phyloP scores from a whole-genome alignment of 2,329 filamentous ascomycete genomes.

The Penicillium sp. region DNA sequence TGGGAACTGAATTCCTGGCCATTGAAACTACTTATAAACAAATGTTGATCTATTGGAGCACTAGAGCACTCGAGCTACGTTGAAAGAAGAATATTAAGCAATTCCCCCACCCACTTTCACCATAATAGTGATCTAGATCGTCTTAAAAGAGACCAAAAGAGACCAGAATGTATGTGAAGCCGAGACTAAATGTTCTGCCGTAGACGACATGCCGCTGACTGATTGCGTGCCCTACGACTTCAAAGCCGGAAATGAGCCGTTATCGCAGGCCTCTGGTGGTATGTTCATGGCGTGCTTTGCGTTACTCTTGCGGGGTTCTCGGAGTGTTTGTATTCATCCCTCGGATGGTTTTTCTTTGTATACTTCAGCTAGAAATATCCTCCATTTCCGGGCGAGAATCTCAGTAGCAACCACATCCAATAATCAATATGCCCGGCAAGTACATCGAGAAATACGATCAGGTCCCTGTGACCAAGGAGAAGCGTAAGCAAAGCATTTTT shows the following conservation, averaged over 20 bases:
- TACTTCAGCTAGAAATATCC: background rate
- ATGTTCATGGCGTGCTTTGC: constrained; percentile 28
- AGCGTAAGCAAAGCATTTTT: constrained; percentile 22
- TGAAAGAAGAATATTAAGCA: background rate
- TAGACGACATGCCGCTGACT: constrained; percentile 15
- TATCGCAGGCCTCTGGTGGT: constrained; percentile 10
- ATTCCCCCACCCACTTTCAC: constrained; percentile 21
- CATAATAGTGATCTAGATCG: constrained; percentile 6
- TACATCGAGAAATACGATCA: constrained; percentile 46
- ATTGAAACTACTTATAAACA: background rate
- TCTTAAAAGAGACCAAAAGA: background rate
- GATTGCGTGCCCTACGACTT: constrained; percentile 26
- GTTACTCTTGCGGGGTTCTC: constrained; percentile 17
- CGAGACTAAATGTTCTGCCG: background rate
- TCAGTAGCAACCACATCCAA: background rate
- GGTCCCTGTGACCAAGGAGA: constrained; percentile 50
- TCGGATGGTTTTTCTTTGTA: background rate
- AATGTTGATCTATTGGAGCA: background rate
- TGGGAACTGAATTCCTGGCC: too few relatives aligned
- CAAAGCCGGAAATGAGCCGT: constrained; percentile 7
- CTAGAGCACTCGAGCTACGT: background rate
- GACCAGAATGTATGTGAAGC: background rate
- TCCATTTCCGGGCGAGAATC: background rate
- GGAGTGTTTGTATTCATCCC: background rate
- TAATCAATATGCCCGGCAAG: constrained; percentile 29